Evolutionary conservation across 2,329 filamentous ascomycete species (phyloP).

Genomic region (Diaporthe humulicola): DNA sequence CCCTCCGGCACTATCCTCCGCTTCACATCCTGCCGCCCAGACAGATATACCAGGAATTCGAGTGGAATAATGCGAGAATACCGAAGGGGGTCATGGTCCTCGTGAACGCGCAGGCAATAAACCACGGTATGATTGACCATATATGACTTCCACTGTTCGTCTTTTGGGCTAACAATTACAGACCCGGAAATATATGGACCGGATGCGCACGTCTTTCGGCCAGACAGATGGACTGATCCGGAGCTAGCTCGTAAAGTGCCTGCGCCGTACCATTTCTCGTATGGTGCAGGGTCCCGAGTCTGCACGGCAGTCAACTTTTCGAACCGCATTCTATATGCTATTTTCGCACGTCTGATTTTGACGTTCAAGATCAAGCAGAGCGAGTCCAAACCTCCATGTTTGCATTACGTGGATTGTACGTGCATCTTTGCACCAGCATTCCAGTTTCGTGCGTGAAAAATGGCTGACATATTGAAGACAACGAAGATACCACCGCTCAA

Average conservation of each 20-base stretch:
- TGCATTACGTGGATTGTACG: constrained; percentile 40
- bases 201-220: constrained; percentile 32
- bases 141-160: not conserved
- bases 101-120: constrained; percentile 21
- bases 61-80: constrained; percentile 17
- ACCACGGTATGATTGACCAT: not conserved
- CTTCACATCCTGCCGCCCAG: constrained; percentile 32
- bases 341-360: constrained; percentile 43
- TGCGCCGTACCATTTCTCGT: constrained; percentile 42
- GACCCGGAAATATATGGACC: constrained; percentile 18
- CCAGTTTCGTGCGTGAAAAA: no score
- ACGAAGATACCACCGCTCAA: constrained; percentile 41
- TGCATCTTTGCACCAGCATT: not conserved
- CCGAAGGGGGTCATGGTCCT: constrained; percentile 35
- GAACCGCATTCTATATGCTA: constrained; percentile 43
- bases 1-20: constrained; percentile 41
- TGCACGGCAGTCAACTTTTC: constrained; percentile 45
- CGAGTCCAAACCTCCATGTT: constrained; percentile 25
- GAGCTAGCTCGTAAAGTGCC: constrained; percentile 36
- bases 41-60: constrained; percentile 28
- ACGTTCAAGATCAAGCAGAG: constrained; percentile 40
- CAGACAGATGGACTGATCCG: constrained; percentile 34
- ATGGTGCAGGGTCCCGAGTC: constrained; percentile 42
- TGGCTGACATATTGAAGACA: constrained; percentile 28
- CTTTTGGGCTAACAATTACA: not conserved